Evolutionary conservation across 257 asterid species (phyloP).

Genomic region (Fraxinus cuspidata): DNA sequence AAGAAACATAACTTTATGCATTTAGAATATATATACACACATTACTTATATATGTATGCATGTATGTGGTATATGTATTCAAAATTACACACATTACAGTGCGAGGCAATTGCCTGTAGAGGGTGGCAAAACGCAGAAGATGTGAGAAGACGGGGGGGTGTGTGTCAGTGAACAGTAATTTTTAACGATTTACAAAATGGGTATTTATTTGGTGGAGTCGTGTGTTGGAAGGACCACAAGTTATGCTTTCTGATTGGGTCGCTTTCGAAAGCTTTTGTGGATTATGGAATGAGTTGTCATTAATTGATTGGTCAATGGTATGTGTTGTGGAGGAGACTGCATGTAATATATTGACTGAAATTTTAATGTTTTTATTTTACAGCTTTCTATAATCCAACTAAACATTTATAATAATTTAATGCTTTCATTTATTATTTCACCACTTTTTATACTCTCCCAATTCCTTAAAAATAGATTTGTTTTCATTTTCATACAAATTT

Average conservation of each 20-base stretch:
- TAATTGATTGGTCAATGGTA: background rate
- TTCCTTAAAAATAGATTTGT: no score
- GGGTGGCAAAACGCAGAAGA: background rate
- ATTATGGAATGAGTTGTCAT: background rate
- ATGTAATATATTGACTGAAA: background rate
- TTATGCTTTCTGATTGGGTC: background rate
- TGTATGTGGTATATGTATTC: background rate
- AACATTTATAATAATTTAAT: no score
- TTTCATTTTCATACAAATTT: no score
- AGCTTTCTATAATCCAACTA: background rate
- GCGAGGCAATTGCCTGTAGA: background rate
- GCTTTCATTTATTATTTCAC: no score
- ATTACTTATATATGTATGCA: background rate
- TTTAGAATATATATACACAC: no score
- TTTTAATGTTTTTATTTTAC: no score
- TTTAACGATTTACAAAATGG: background rate
- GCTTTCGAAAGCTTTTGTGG: background rate
- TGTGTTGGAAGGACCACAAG: background rate
- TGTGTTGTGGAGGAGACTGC: background rate
- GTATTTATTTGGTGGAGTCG: background rate
- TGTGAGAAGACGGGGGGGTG: background rate
- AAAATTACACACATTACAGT: background rate
- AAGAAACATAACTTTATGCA: background rate
- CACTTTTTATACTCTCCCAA: no score
- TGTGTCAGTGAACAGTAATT: background rate